Conservation (phyloP, 495 filamentous ascomycete species). For the Xylona heveae region DNA sequence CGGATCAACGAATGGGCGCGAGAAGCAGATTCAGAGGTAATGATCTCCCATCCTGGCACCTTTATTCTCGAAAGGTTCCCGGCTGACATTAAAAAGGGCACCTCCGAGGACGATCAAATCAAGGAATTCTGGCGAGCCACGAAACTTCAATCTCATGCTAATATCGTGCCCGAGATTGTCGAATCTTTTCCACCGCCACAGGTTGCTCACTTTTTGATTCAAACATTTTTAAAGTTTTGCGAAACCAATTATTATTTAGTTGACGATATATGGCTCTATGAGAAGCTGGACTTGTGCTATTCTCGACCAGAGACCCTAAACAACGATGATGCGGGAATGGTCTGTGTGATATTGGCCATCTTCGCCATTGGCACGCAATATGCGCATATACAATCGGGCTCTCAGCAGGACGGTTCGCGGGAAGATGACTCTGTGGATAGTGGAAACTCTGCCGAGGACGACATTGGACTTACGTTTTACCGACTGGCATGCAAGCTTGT, state of each 20-base stretch:
- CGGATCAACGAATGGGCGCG: conserved; percentile 29
- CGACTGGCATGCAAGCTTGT: conserved; percentile 26
- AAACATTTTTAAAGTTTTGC: neutral
- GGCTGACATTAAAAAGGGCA: neutral
- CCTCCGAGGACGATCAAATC: too few species aligned
- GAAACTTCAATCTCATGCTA: neutral
- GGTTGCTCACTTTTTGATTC: neutral
- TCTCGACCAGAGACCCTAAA: neutral
- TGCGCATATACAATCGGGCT: conserved; percentile 2
- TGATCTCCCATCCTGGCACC: conserved; percentile 2
- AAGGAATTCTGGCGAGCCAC: neutral
- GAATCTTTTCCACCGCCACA: neutral
- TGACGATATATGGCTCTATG: neutral
- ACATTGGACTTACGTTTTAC: conserved; percentile 29
- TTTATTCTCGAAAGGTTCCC: conserved; percentile 1
- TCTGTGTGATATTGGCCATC: neutral
- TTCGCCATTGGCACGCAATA: neutral
- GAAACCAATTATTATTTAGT: neutral
- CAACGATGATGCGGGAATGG: neutral
- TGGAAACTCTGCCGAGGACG: conserved; percentile 28
- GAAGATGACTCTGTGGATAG: too few species aligned
- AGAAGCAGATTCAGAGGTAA: conserved; percentile 21
- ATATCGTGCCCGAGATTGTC: neutral
- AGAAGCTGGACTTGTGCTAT: neutral
- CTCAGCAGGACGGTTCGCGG: too few species aligned